Percentiles rank a stretch among this genome's conserved stretches.
These are phyloP conservation scores for Ilex asprella DNA, from an alignment of 257 asterid species.

Conservation along the genomic window DNA sequence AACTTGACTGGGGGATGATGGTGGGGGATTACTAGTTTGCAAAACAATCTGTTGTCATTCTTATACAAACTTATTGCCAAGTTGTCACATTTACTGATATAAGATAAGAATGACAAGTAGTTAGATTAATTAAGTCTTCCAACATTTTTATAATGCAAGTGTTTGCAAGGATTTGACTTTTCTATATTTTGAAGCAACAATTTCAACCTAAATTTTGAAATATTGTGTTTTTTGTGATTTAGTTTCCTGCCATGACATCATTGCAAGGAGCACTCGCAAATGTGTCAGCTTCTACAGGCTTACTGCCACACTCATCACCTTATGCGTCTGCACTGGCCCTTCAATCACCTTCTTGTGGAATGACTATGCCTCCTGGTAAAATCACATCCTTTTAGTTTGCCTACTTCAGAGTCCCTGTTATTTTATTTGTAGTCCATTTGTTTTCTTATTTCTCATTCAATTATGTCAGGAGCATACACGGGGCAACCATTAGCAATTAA, in stretches of 20 bases:
- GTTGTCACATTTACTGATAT: too few species aligned
- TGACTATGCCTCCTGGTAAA: constrained; percentile 43
- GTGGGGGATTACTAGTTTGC: too few species aligned
- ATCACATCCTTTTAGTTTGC: neutral
- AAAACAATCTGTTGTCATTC: too few species aligned
- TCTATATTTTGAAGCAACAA: neutral
- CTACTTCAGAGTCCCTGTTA: neutral
- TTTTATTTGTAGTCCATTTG: neutral
- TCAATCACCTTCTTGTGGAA: constrained; percentile 34
- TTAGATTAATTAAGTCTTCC: too few species aligned
- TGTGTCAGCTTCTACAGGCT: constrained; percentile 20
- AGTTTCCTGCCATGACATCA: constrained; percentile 56
- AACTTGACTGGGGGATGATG: too few species aligned
- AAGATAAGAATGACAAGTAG: too few species aligned
- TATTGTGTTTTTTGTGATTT: constrained; percentile 4
- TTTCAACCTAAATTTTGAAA: neutral
- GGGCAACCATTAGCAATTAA: constrained; percentile 37
- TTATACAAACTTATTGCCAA: too few species aligned
- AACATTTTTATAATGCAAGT: too few species aligned
- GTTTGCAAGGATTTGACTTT: too few species aligned
- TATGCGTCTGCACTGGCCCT: constrained; percentile 27
- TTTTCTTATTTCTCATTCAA: neutral
- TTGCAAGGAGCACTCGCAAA: constrained; percentile 47
- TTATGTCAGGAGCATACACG: constrained; percentile 45
- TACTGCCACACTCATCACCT: constrained; percentile 31